Conservation (phyloP, 2,329 filamentous ascomycete species). For the Rhexocercosporidium sp. region DNA sequence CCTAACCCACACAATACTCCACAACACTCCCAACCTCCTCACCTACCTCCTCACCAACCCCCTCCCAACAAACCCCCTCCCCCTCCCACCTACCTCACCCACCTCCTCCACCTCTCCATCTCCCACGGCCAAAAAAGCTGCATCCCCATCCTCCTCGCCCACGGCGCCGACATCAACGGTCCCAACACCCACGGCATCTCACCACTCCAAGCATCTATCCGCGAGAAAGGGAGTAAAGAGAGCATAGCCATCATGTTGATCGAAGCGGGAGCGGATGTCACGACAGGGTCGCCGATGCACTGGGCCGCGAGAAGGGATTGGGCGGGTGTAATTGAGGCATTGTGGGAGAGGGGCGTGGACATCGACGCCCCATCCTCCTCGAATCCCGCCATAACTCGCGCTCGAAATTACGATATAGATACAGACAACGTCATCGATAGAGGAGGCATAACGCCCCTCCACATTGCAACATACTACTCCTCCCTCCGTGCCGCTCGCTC, state of each 20-base stretch:
- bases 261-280: background rate
- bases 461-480: background rate
- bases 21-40: background rate
- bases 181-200: background rate
- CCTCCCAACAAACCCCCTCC: background rate
- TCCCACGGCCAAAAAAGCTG: too few relatives aligned
- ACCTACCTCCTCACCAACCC: background rate
- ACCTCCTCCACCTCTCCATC: background rate
- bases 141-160: background rate
- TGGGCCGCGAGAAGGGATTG: conserved; percentile 4
- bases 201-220: background rate
- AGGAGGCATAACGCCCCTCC: background rate
- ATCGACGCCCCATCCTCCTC: background rate
- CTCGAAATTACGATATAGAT: background rate
- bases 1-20: background rate
- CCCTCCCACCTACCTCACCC: background rate
- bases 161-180: conserved; percentile 4
- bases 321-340: background rate
- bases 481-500: background rate
- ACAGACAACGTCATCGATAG: background rate
- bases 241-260: background rate
- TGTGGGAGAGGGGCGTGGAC: background rate
- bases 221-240: background rate
- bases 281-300: background rate
- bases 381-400: background rate